Base-by-base conservation (phyloP, 805 yeast species). In the Pichia heedii region DNA sequence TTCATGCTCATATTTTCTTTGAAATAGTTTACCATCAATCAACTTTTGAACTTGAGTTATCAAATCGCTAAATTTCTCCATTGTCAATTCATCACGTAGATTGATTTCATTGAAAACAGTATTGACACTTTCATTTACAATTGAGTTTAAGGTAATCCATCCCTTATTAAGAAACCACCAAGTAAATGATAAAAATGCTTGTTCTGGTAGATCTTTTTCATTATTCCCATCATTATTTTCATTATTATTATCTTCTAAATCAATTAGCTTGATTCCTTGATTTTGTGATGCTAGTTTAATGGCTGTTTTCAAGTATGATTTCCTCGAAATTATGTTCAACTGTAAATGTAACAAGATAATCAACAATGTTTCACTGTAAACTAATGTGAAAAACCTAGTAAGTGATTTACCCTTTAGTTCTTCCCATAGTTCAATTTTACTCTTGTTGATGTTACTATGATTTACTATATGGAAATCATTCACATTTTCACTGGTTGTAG, bases 161-260 rank as follows among this genome's bases (percentile, higher is more conserved):
- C 97, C 97, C 50, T 79, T 76, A 60, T 90, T 88, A 40, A 90
- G 68, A 37, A 90, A 62, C 96, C 96, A 90, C 96, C 97, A 90
- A 48, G 89, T 81, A 49, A 87, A 74, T 0, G 95, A 82, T 38
- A 90, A 68, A 58, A 84, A 90, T 40, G 87, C 82, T 54, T 93
- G 90, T 54, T 84, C 93, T 33, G 81, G 71, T 29, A 73, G 77
- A 51, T 49, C 48, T 22, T 74, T 74, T 16, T 44, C 46, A 13
- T 33, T 20, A 32, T 63, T 68, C 37, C 58, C 63, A 37, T 55
- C 46, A 13, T 58, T 62, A 5, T 52, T 55, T n/a, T 51, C 54
- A 6, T 54, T 60, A 22, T 51, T 54, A 22, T 50, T 50, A 1
- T 49, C 44, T 21, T 52, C 57, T 29, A 56, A 39, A 16, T 54